Evolutionary conservation across 768 basidiomycete species (phyloP).

Genomic region (Russula ochroleuca): DNA sequence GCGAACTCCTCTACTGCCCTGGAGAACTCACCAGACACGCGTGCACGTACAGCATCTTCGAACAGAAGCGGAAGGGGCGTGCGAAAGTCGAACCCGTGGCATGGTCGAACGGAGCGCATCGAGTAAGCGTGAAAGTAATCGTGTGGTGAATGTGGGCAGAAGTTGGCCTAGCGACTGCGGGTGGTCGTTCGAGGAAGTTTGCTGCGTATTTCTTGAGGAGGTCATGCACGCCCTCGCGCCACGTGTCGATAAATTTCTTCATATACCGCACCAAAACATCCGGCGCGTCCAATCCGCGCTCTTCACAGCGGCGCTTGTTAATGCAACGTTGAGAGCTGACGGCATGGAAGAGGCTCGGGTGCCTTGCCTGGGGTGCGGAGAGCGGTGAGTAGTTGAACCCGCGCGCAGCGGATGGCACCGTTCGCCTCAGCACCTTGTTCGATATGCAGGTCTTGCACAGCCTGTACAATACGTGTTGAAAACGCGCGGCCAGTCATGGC

Average conservation of each 20-base stretch:
- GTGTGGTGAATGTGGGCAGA: slow-evolving; percentile 59
- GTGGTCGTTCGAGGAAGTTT: slow-evolving; percentile 75
- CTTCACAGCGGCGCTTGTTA: slow-evolving; percentile 47
- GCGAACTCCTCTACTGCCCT: slow-evolving; percentile 35
- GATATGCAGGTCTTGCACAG: too few relatives aligned
- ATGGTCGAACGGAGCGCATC: slow-evolving; percentile 60
- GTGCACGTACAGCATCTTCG: slow-evolving; percentile 53
- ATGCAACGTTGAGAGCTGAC: slow-evolving; percentile 41
- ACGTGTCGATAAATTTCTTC: slow-evolving; percentile 82
- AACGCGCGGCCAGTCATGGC: too few relatives aligned
- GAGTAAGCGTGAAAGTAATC: slow-evolving; percentile 63
- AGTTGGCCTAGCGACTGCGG: slow-evolving; percentile 46
- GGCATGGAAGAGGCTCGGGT: slow-evolving; percentile 33
- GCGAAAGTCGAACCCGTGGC: slow-evolving; percentile 83
- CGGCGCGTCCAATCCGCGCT: slow-evolving; percentile 38
- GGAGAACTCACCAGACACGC: slow-evolving; percentile 51
- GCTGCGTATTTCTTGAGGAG: slow-evolving; percentile 82
- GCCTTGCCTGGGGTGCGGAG: slow-evolving; percentile 80
- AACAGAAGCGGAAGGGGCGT: slow-evolving; percentile 60
- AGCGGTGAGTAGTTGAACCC: slow-evolving; percentile 71
- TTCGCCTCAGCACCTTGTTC: too few relatives aligned
- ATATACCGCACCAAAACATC: slow-evolving; percentile 74
- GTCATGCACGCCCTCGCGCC: slow-evolving; percentile 90
- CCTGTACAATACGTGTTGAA: too few relatives aligned
- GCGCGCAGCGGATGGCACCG: too few relatives aligned